These are phyloP conservation scores for Malassezia globosa DNA, from an alignment of 1,284 basidiomycete species.

Conservation along the genomic window DNA sequence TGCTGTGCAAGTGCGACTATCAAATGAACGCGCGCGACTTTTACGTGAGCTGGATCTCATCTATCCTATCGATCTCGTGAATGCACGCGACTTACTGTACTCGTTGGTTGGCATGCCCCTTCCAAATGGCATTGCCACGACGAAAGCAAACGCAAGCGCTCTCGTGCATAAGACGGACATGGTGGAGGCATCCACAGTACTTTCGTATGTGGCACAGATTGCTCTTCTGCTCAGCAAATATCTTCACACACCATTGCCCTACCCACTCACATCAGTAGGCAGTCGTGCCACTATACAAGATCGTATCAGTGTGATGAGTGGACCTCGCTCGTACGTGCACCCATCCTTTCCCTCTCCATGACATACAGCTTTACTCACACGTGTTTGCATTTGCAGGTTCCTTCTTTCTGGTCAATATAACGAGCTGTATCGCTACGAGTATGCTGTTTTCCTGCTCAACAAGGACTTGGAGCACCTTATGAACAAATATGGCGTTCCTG, in stretches of 20 bases:
- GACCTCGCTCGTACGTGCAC: constrained; percentile 30
- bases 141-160: background rate
- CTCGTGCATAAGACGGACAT: background rate
- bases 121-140: constrained; percentile 26
- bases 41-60: constrained; percentile 35
- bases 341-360: too few relatives aligned
- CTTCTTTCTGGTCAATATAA: constrained; percentile 86
- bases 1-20: background rate
- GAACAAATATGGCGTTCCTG: constrained; percentile 48
- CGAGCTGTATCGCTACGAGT: constrained; percentile 92
- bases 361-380: too few relatives aligned
- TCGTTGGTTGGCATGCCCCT: constrained; percentile 36
- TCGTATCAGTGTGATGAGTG: constrained; percentile 40
- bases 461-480: constrained; percentile 71
- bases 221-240: constrained; percentile 34
- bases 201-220: constrained; percentile 39
- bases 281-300: constrained; percentile 38
- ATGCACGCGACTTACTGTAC: constrained; percentile 37
- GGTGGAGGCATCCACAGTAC: constrained; percentile 16
- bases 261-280: constrained; percentile 34
- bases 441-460: constrained; percentile 90
- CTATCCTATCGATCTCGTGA: constrained; percentile 40
- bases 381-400: constrained; percentile 21
- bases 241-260: constrained; percentile 32
- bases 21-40: constrained; percentile 21